Evolutionary conservation across 345 rosid species (phyloP).

Genomic region (Rhodamnia rubescens): DNA sequence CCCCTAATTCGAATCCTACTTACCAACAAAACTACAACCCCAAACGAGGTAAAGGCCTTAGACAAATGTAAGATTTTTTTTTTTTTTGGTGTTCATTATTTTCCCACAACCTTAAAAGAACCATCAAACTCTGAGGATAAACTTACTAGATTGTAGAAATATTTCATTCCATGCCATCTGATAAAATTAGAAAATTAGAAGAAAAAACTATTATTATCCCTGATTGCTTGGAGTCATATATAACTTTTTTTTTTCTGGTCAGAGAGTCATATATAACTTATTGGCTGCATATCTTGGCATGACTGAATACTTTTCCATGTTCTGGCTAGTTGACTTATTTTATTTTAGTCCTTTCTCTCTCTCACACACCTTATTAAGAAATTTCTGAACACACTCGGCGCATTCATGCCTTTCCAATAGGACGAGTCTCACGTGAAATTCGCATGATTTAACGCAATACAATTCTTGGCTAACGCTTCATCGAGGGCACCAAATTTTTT

Average conservation of each 20-base stretch:
- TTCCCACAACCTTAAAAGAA: not conserved
- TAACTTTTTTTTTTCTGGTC: not conserved
- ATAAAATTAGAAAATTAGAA: not conserved
- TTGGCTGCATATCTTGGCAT: not conserved
- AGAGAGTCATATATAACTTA: not conserved
- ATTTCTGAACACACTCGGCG: not conserved
- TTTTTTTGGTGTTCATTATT: not conserved
- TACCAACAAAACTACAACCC: not conserved
- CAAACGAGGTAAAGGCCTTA: not conserved
- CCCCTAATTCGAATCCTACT: not conserved
- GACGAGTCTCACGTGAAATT: not conserved
- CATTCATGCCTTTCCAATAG: not conserved
- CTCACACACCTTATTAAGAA: not conserved
- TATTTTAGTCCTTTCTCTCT: not conserved
- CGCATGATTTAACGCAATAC: not conserved
- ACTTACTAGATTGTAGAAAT: not conserved
- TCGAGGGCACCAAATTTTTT: not conserved
- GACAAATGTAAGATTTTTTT: not conserved
- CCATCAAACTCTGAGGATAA: not conserved
- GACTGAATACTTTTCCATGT: not conserved
- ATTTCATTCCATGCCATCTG: not conserved
- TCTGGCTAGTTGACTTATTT: not conserved
- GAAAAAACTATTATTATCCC: no score
- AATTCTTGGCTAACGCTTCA: not conserved
- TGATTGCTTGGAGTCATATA: not conserved